Percentiles rank a stretch among this genome's conserved stretches.
Evolutionary conservation across 176 grass and related monocot species (phyloP).

Genomic region (Thalia dealbata): DNA sequence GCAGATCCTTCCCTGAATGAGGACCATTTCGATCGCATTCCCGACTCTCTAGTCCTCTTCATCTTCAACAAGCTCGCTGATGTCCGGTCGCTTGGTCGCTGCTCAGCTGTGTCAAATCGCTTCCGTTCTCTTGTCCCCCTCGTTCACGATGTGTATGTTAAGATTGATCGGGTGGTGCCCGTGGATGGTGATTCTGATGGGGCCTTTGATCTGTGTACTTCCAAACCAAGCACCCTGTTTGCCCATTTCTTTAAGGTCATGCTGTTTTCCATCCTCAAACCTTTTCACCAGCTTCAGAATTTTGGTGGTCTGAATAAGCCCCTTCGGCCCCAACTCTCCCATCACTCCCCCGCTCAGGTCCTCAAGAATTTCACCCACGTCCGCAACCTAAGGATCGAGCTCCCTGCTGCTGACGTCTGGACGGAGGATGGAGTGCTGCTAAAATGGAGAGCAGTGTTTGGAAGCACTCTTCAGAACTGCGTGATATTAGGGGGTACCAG

Average conservation of each 20-base stretch:
- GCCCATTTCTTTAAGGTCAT: background rate
- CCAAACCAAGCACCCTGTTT: background rate
- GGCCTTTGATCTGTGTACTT: background rate
- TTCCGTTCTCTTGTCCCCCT: background rate
- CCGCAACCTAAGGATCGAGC: background rate
- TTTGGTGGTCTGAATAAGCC: background rate
- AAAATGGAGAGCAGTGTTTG: background rate
- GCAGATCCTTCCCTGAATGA: background rate
- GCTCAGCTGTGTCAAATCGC: background rate
- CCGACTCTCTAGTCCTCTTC: background rate
- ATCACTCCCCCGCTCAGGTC: background rate
- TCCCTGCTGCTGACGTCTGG: background rate
- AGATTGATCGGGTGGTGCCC: background rate
- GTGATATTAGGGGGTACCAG: background rate
- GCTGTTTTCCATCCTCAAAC: background rate
- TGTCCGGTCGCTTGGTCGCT: slow-evolving; percentile 2
- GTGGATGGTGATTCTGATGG: background rate
- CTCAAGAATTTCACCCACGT: background rate
- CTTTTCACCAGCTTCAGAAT: background rate
- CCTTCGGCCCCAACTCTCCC: background rate
- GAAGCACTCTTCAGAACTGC: slow-evolving; percentile 3
- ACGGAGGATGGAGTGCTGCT: background rate
- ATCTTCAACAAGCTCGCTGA: slow-evolving; percentile 3
- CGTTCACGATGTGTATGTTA: background rate
- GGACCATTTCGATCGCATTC: background rate